These are phyloP conservation scores for Cryptococcus deneoformans DNA, from an alignment of 1,284 basidiomycete species.

Conservation along the genomic window DNA sequence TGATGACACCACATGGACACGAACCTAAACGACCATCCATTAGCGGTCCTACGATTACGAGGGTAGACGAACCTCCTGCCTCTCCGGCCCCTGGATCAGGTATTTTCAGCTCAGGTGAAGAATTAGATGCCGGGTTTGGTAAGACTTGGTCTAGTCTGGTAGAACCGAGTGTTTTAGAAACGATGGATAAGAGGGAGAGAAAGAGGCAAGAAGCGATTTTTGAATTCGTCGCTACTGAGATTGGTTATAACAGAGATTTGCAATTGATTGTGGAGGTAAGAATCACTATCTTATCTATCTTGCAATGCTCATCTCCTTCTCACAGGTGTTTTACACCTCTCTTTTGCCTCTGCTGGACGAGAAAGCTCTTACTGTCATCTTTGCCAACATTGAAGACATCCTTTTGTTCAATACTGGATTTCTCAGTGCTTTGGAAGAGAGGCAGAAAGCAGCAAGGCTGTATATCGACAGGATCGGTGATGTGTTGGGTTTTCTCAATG, in stretches of 20 bases:
- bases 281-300: neutral
- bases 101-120: neutral
- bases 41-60: slow-evolving; percentile 45
- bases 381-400: slow-evolving; percentile 90
- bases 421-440: slow-evolving; percentile 78
- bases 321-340: slow-evolving; percentile 74
- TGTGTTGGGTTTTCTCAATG: slow-evolving; percentile 66
- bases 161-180: slow-evolving; percentile 72
- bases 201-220: slow-evolving; percentile 87
- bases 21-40: slow-evolving; percentile 33
- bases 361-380: slow-evolving; percentile 78
- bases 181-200: slow-evolving; percentile 70
- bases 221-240: slow-evolving; percentile 85
- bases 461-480: slow-evolving; percentile 89
- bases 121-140: slow-evolving; percentile 21
- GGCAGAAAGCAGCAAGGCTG: slow-evolving; percentile 84
- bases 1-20: slow-evolving; percentile 16
- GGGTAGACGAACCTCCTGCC: slow-evolving; percentile 1
- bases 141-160: slow-evolving; percentile 90
- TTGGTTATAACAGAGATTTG: slow-evolving; percentile 79
- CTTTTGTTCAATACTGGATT: slow-evolving; percentile 83
- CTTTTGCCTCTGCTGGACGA: slow-evolving; percentile 70
- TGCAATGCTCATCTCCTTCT: neutral
- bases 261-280: slow-evolving; percentile 83
- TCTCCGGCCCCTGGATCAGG: neutral